Evolutionary conservation across 768 basidiomycete genomes (phyloP).

Genomic region (Mycena kentingensis): DNA sequence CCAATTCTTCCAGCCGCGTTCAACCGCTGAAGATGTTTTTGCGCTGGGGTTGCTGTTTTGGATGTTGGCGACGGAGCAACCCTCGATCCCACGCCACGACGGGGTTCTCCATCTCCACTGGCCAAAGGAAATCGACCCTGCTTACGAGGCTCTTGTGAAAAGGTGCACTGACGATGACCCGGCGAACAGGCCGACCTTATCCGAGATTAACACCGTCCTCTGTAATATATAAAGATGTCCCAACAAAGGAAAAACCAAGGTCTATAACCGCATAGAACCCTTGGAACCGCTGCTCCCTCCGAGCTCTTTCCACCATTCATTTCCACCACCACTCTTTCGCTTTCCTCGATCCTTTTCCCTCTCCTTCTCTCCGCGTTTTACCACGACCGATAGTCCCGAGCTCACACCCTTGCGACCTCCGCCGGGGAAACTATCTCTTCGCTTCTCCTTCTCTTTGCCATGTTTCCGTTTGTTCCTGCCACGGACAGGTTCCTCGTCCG

Average conservation of each 20-base stretch:
- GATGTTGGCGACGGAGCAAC: not conserved
- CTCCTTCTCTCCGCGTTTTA: slow-evolving; percentile 30
- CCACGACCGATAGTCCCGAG: slow-evolving; percentile 58
- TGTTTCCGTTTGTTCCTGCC: not conserved
- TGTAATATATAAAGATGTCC: too few species aligned
- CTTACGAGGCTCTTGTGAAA: not conserved
- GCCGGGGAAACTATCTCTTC: slow-evolving; percentile 47
- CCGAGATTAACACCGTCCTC: not conserved
- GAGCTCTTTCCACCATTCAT: slow-evolving; percentile 1
- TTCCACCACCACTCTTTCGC: not conserved
- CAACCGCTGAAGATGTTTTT: not conserved
- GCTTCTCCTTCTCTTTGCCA: slow-evolving; percentile 1
- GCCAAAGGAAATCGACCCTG: not conserved
- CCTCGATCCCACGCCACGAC: not conserved
- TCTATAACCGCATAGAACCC: not conserved
- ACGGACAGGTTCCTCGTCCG: not conserved
- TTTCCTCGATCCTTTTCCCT: not conserved
- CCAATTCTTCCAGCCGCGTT: not conserved
- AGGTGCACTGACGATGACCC: not conserved
- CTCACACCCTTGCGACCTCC: slow-evolving; percentile 66
- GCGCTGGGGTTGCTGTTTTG: not conserved
- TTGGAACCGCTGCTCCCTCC: not conserved
- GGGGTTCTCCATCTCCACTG: not conserved
- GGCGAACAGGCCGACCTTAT: not conserved
- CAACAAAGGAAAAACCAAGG: too few species aligned